Base-by-base conservation (phyloP, 192 early-diverging fungal genomes). In the Cetraspora pellucida region DNA sequence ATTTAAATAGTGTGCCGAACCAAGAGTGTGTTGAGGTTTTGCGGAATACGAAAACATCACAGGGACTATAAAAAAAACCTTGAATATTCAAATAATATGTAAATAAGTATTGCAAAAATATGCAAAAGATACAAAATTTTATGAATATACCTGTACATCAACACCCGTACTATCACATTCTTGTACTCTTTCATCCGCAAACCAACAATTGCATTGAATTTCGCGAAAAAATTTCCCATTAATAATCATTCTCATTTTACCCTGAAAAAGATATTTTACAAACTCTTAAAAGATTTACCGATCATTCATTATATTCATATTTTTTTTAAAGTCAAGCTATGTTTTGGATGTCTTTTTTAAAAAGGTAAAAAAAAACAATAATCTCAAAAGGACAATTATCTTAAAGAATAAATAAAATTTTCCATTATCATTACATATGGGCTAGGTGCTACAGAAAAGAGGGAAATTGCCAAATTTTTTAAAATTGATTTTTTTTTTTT, bases 161-260 rank as follows among this genome's bases (percentile, higher is more conserved):
- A 89, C 87, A 63, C 75, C 78, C 3, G 85, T 84, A 1, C 75
- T 77, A 77, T 83, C 82, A 67, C 83, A 85, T 77, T 91, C 90
- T 28, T 79, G 81, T 78, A 89, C 81, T 47, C 90, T 82, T 61
- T 87, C 85, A 52, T 87, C 87, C 17, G 88, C 81, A 10, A 87
- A 82, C 88, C 90, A 91, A 79, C 90, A 91, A 84, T 91, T 91
- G 82, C 89, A 91, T 73, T 86, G 84, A 61, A 91, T 85, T 25
- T 83, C 86, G 23, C 90, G 77, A 73, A 91, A 91, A 78, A 84
- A 87, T 78, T 91, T 91, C 19, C 90, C 90, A 75, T 91, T 86
- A 65, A 90, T 79, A 84, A 88, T 82, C 90, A 91, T 91, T 78
- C 82, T 77, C 60, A 88, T 87, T 72, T 89, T 86, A 45, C 85